Percentiles rank a stretch among this genome's conserved stretches.
Conservation (phyloP, 1,139 yeast genomes). For the Suhomyces anneliseae region DNA sequence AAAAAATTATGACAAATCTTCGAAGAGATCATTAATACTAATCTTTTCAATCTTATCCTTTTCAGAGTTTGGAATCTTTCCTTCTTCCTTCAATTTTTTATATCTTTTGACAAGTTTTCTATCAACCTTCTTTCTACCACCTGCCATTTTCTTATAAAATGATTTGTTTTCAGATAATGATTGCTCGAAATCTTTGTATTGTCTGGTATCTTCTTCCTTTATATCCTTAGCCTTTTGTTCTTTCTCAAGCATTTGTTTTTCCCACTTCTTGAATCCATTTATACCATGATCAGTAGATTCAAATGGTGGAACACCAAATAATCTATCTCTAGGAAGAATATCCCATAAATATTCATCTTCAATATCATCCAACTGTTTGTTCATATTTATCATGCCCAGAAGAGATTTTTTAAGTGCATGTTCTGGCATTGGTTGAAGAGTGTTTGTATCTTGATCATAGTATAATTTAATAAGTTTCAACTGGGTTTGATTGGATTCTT, state of each 20-base stretch:
- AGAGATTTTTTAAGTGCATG: slow-evolving; percentile 43
- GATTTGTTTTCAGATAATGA: slow-evolving; percentile 22
- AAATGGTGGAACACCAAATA: slow-evolving; percentile 41
- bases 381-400: slow-evolving; percentile 42
- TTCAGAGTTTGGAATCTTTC: slow-evolving; percentile 14
- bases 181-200: slow-evolving; percentile 24
- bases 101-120: slow-evolving; percentile 32
- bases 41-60: slow-evolving; percentile 2
- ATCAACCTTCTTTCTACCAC: slow-evolving; percentile 33
- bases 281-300: slow-evolving; percentile 22
- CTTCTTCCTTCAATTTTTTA: slow-evolving; percentile 27
- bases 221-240: slow-evolving; percentile 19
- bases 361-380: slow-evolving; percentile 36
- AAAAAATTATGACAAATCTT: slow-evolving; percentile 4
- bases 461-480: slow-evolving; percentile 29
- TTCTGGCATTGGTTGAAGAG: slow-evolving; percentile 31
- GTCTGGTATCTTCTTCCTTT: slow-evolving; percentile 21
- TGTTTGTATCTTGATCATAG: slow-evolving; percentile 29
- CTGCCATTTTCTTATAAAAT: slow-evolving; percentile 21
- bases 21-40: slow-evolving; percentile 8
- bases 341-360: slow-evolving; percentile 47
- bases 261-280: slow-evolving; percentile 41
- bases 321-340: slow-evolving; percentile 34
- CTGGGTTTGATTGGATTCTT: slow-evolving; percentile 26
- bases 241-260: slow-evolving; percentile 25